Base-by-base conservation (phyloP, 441 rosid species). In the Gossypium trilobum region DNA sequence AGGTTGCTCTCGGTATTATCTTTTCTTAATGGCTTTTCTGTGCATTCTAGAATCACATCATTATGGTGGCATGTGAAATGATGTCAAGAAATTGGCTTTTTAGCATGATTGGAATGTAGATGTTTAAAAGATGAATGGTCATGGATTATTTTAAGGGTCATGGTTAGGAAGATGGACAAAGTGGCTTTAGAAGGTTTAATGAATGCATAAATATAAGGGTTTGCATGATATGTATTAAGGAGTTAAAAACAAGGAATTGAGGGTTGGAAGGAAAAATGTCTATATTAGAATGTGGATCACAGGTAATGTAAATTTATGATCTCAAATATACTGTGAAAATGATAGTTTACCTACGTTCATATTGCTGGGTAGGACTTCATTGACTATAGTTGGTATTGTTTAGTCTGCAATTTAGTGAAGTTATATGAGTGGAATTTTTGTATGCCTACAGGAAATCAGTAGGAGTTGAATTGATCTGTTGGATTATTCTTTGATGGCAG, bases 401-500 rank as follows among this genome's bases (percentile, higher is more conserved):
- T 20, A 20, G 68, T 20, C 31, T 63, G 1, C 14, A 10, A 42
- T 42, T 64, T 42, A 42, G 17, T 62, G 39, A 13, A 2, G 46
- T 17, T 16, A 17, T 33, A 33, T 17, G 8, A 23, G 5, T 42
- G 29, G 27, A 25, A 20, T 19, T 64, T 64, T 42, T 42, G 22
- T 64, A 13, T 11, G 61, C 72, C 61, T 64, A 8, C 55, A 23
- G 63, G 27, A 13, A 23, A 23, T 48, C 22, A 51, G 6, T 66
- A 57, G 25, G 54, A 11, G 67, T 70, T 56, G 51, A 5, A 54
- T 36, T 29, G 23, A 59, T 71, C 65, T 48, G 31, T 66, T 64
- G 57, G 17, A 55, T 36, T 33, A 48, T 48, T 55, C 27, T 73
- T 76, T 59, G 66, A 59, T 51, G 50, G 25, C 36, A 13, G 27